Evolutionary conservation across 116 monocot species (phyloP), one percentile per base, ranked within the genome.

Genomic region (Iris pallida): DNA sequence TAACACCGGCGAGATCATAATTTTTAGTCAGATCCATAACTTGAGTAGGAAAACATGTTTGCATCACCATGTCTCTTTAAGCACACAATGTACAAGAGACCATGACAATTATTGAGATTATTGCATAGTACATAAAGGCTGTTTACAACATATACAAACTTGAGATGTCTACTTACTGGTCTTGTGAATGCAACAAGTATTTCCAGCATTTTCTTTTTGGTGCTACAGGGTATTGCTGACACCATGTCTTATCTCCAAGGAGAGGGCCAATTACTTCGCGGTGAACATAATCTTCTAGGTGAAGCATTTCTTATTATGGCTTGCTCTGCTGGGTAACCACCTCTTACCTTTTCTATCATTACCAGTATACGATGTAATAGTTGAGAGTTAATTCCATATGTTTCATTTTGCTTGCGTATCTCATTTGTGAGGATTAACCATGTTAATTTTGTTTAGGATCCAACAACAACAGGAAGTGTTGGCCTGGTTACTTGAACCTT

Each of bases 261-360:
- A 52, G 86, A 90, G 73, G 93, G 93, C 17, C 81, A 64, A 45
- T 69, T 98, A 55, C 83, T 88, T 56, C 92, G 98, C 59, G 88
- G 83, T 55, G 98, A 98, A 76, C 93, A 84, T 78, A 98, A 98
- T 85, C 81, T 90, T 69, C 79, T 98, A 14, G 84, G 87, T 55
- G 98, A 98, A 93, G 93, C 93, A 75, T 90, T 90, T 86, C 90
- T 98, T 71, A 78, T 98, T 41, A 98, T 90, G 90, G 85, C 84
- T 45, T 92, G 90, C 49, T 87, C 90, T 73, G 77, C 88, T 76
- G 93, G 98, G 98, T 98, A 83, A 68, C 47, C 44, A 65, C 51
- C 62, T 64, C 17, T 54, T 18, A 30, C 30, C 52, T 61, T 55
- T 54, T 11, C 11, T 20, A 57, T 51, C 14, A 8, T 49, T 45